These are phyloP conservation scores for Tremella fuciformis DNA, from an alignment of 768 basidiomycete species.

Conservation along the genomic window DNA sequence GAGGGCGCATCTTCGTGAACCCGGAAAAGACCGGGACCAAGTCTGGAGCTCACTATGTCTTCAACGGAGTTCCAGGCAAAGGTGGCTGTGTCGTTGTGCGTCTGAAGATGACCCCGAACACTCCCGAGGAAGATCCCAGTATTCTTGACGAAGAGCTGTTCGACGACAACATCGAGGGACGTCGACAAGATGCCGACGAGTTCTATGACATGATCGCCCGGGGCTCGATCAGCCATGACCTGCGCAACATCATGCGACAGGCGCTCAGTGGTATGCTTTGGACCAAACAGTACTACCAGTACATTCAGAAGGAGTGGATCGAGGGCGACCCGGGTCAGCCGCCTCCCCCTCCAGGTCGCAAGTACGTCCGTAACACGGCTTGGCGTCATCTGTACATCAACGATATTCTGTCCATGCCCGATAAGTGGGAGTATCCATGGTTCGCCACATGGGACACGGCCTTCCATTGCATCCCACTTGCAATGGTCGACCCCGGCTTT, in stretches of 20 bases:
- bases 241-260: constrained; percentile 94
- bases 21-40: constrained; percentile 87
- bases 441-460: constrained; percentile 98
- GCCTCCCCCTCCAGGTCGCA: constrained; percentile 83
- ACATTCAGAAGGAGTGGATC: constrained; percentile 94
- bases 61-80: constrained; percentile 77
- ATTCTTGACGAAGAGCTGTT: constrained; percentile 84
- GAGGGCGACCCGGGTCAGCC: constrained; percentile 94
- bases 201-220: constrained; percentile 79
- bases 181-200: constrained; percentile 90
- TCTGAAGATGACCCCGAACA: constrained; percentile 78
- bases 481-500: constrained; percentile 88
- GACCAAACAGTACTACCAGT: constrained; percentile 97
- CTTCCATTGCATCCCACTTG: constrained; percentile 98
- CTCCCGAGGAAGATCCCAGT: constrained; percentile 70
- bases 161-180: constrained; percentile 82
- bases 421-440: constrained; percentile 99
- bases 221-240: constrained; percentile 84
- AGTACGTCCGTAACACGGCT: constrained; percentile 78
- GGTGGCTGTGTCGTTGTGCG: constrained; percentile 95
- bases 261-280: constrained; percentile 95
- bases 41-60: constrained; percentile 84
- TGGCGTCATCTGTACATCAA: constrained; percentile 96
- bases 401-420: constrained; percentile 97
- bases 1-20: constrained; percentile 66